A percentile compares a stretch with the other conserved stretches of the same genome.
Conservation (phyloP, 2,329 filamentous ascomycete species). For the Niveomyces coronatus region DNA sequence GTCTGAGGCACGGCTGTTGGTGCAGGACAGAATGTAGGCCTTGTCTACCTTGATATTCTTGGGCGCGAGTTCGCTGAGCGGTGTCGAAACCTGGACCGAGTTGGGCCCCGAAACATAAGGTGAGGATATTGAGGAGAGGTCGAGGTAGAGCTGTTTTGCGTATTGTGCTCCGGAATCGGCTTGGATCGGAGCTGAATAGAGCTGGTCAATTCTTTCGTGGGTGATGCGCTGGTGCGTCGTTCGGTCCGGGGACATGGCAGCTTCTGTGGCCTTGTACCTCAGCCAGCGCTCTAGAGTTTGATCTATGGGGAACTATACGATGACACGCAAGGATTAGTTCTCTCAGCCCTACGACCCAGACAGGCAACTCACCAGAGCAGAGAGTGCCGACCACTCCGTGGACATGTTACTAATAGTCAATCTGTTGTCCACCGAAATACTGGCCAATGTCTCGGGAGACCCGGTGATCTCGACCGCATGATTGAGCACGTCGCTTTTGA, state of each 20-base stretch:
- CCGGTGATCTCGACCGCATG: constrained; percentile 84
- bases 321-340: constrained; percentile 20
- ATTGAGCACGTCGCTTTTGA: constrained; percentile 85
- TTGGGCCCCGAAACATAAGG: constrained; percentile 81
- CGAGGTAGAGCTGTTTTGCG: constrained; percentile 66
- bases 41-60: constrained; percentile 71
- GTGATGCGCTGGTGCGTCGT: constrained; percentile 49
- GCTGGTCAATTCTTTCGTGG: constrained; percentile 58
- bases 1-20: constrained; percentile 74
- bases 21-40: constrained; percentile 84
- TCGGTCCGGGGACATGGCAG: constrained; percentile 46
- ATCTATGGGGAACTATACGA: constrained; percentile 66
- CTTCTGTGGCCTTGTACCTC: constrained; percentile 59
- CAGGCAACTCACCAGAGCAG: constrained; percentile 10
- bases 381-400: constrained; percentile 64
- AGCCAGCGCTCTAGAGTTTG: constrained; percentile 59
- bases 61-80: constrained; percentile 60
- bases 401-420: constrained; percentile 69
- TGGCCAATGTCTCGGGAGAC: constrained; percentile 64
- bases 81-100: constrained; percentile 77
- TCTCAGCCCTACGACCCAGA: not conserved
- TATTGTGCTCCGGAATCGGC: constrained; percentile 69
- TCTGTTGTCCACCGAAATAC: constrained; percentile 58
- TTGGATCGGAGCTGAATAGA: constrained; percentile 52
- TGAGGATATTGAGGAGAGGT: constrained; percentile 70